A percentile compares a stretch with the other conserved stretches of the same genome.
These are phyloP conservation scores for Hortiboletus campestris DNA, from an alignment of 768 basidiomycete genomes.

Conservation along the genomic window DNA sequence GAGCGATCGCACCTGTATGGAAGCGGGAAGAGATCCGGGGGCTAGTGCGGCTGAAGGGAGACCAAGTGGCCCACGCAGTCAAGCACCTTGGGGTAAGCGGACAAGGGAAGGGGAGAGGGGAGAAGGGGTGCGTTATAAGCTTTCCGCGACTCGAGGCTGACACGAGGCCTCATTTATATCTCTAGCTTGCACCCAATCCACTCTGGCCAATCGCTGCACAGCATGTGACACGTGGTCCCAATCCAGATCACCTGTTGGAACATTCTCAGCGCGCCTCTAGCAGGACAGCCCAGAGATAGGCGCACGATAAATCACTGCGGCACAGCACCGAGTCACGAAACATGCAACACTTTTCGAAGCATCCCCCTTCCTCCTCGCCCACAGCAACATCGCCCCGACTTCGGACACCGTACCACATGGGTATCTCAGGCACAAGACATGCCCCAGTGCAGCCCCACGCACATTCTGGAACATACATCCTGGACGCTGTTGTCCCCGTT, in stretches of 20 bases:
- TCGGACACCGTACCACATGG: not conserved
- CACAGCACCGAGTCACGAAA: not conserved
- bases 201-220: constrained; percentile 17
- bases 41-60: constrained; percentile 12
- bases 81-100: constrained; percentile 16
- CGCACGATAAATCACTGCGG: not conserved
- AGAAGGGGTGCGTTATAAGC: constrained; percentile 16
- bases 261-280: not conserved
- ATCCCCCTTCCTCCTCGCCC: not conserved
- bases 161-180: constrained; percentile 26
- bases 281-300: not conserved
- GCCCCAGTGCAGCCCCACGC: not conserved
- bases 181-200: too few species aligned
- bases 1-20: constrained; percentile 13
- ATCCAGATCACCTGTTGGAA: not conserved
- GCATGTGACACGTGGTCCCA: constrained; percentile 18
- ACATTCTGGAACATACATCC: not conserved
- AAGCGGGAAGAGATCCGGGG: constrained; percentile 13
- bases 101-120: constrained; percentile 1
- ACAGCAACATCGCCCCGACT: constrained; percentile 4
- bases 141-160: constrained; percentile 26
- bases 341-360: not conserved
- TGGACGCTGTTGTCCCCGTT: not conserved
- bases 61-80: constrained; percentile 29
- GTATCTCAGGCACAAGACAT: not conserved